Conservation (phyloP, 441 rosid genomes). For the Daphne laureola region DNA sequence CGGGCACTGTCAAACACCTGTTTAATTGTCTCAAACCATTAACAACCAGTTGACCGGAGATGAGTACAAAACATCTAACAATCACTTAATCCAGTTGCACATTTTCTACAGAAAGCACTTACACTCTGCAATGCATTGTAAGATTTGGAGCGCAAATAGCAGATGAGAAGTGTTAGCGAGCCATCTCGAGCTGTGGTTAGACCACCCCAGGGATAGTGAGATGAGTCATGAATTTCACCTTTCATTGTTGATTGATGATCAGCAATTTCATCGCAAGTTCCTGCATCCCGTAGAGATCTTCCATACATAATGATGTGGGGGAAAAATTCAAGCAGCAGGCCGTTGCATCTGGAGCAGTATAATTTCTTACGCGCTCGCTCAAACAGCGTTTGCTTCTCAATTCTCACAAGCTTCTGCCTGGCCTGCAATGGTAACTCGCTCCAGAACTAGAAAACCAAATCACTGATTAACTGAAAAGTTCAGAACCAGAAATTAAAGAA, state of each 20-base stretch:
- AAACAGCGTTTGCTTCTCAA: conserved; percentile 80
- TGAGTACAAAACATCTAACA: neutral
- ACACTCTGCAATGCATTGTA: conserved; percentile 71
- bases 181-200: conserved; percentile 75
- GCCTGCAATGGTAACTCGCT: conserved; percentile 52
- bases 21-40: conserved; percentile 25
- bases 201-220: conserved; percentile 96
- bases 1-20: conserved; percentile 96
- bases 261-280: conserved; percentile 18
- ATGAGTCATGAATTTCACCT: conserved; percentile 73
- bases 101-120: conserved; percentile 20
- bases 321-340: conserved; percentile 79
- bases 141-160: conserved; percentile 67
- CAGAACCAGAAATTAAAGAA: neutral
- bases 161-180: conserved; percentile 63
- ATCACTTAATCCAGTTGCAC: no score
- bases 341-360: conserved; percentile 93
- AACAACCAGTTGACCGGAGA: conserved; percentile 13
- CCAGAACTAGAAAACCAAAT: conserved; percentile 56
- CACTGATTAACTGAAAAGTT: neutral
- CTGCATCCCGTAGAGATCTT: conserved; percentile 65
- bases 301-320: conserved; percentile 83
- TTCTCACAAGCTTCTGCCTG: conserved; percentile 60
- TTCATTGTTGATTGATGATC: conserved; percentile 26
- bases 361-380: conserved; percentile 92